phyloP scores from a whole-genome alignment of 257 asterid genomes.

The Fraxinus americana region DNA sequence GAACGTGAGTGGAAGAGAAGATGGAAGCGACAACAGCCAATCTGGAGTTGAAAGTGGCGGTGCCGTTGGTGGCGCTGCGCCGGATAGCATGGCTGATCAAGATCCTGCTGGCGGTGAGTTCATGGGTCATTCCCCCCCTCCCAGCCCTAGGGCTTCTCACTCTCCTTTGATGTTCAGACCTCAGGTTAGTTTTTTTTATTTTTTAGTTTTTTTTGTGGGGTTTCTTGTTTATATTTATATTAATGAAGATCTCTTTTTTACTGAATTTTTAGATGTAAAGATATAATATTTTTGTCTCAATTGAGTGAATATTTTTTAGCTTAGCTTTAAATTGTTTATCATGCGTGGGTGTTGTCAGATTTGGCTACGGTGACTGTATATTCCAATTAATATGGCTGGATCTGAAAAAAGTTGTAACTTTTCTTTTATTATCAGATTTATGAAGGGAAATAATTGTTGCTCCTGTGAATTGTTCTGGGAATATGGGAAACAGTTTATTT shows the following conservation, averaged over 20 bases:
- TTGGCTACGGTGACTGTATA: background rate
- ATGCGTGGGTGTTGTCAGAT: conserved; percentile 13
- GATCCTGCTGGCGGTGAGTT: conserved; percentile 52
- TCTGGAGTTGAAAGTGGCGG: conserved; percentile 44
- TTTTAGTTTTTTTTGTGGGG: background rate
- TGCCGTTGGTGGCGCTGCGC: conserved; percentile 36
- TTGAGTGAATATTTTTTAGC: conserved; percentile 16
- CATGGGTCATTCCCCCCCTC: conserved; percentile 87
- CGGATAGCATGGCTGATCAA: conserved; percentile 53
- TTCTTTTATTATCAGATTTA: background rate
- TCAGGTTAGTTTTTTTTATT: conserved; percentile 51
- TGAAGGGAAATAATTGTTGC: background rate
- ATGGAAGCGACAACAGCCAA: conserved; percentile 55
- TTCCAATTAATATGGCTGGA: background rate
- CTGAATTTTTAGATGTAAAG: conserved; percentile 9
- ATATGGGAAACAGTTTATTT: background rate
- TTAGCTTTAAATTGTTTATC: conserved; percentile 20
- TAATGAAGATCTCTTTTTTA: conserved; percentile 7
- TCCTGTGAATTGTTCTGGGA: background rate
- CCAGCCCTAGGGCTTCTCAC: conserved; percentile 89
- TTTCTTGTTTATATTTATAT: background rate
- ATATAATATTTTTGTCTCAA: conserved; percentile 24
- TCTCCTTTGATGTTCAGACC: conserved; percentile 90
- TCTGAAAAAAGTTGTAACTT: background rate
- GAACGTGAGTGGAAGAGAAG: conserved; percentile 91